Evolutionary conservation across 768 basidiomycete genomes (phyloP), one percentile per base, ranked within the genome.

Genomic region (Russula olivacea): DNA sequence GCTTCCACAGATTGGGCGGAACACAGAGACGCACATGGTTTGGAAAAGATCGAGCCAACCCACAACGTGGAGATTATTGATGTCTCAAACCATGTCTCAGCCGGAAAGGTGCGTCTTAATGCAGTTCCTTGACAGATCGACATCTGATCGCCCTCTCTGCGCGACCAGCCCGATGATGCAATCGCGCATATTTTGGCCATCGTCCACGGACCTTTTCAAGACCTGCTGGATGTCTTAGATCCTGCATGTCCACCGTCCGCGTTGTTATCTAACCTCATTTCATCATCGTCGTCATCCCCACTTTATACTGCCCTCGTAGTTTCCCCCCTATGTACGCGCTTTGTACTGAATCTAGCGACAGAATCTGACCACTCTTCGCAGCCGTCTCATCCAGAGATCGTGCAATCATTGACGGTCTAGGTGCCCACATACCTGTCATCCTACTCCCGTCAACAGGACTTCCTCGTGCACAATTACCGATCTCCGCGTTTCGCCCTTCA

Each of bases 1-100:
- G 86, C 85, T 7, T 88, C 86, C 2, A 89, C 88, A 8, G 83
- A 86, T 69, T 89, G 88, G 88, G 72, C 84, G 17, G 86, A 88
- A 68, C 84, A 85, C 68, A 77, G 76, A 25, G 85, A 87, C 69
- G 78, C 76, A 1, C 83, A 87, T 67, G 86, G 85, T 1, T 75
- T 85, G 4, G 86, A 89, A 70, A 83, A 80, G 61, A 83, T 81
- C 45, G 87, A 88, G 68, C 82, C 86, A 9, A 77, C 80, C 14
- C 76, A 80, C 65, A 89, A 89, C 68, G 75, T 89, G 9, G 84
- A 89, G 69, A 78, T 89, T 41, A 68, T 82, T 45, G 80, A 80
- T 56, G 66, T 85, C 6, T 76, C 78, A 11, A 76, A 74, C 11
- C 83, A 80, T 65, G 76, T 79, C 54, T 70, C 73, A 55, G 71